These are phyloP conservation scores for Hyphochytrium catenoides DNA, from an alignment of 352 stramenopile genomes.

Conservation along the genomic window DNA sequence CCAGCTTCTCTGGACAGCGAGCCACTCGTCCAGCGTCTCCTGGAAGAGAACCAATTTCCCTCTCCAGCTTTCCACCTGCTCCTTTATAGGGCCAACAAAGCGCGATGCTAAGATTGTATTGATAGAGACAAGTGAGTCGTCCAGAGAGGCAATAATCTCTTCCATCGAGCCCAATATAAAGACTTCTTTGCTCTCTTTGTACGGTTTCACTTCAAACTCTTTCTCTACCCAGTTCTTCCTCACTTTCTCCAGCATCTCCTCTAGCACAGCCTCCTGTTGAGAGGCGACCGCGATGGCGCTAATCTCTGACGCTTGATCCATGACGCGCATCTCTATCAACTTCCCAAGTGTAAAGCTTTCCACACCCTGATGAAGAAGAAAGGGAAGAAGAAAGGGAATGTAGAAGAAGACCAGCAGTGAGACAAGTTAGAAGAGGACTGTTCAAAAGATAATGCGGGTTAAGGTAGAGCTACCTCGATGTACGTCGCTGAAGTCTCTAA, in stretches of 20 bases:
- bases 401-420: too few species aligned
- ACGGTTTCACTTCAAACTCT: constrained; percentile 72
- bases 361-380: constrained; percentile 8
- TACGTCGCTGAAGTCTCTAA: too few species aligned
- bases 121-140: constrained; percentile 78
- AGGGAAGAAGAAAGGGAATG: constrained; percentile 2
- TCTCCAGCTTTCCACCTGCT: constrained; percentile 62
- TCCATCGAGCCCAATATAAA: constrained; percentile 73
- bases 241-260: constrained; percentile 82
- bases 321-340: constrained; percentile 61
- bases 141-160: constrained; percentile 65
- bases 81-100: constrained; percentile 67
- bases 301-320: constrained; percentile 59
- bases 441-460: too few species aligned
- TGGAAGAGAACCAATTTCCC: constrained; percentile 51
- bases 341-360: constrained; percentile 45
- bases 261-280: constrained; percentile 66
- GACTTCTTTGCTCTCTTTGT: constrained; percentile 78
- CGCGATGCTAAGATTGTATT: constrained; percentile 72
- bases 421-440: too few species aligned
- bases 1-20: constrained; percentile 64
- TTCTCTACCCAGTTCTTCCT: constrained; percentile 54
- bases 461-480: too few species aligned
- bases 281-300: constrained; percentile 50
- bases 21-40: constrained; percentile 61